Base-by-base conservation (phyloP, 2,329 filamentous ascomycete species). In the Botryotinia calthae region DNA sequence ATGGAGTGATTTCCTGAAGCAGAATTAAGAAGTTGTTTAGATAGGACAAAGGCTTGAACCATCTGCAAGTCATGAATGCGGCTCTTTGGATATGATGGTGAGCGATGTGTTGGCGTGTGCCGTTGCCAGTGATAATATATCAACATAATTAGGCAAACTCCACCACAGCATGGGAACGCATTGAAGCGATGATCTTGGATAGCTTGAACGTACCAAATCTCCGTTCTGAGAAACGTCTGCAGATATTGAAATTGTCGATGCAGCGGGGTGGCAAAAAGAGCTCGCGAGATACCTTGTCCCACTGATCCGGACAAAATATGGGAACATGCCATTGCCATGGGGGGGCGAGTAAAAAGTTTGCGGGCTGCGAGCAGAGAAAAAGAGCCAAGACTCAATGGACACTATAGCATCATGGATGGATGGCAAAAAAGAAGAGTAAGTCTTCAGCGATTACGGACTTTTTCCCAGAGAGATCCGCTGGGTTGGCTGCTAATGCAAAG, bases 41-140 rank as follows among this genome's bases (percentile, higher is more conserved):
- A 83, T 80, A 82, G 81, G 82, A 82, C 81, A 80, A 81, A 82
- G 78, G 80, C 73, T 76, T 75, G 76, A 79, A 75, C 72, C 73
- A 79, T 73, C 78, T 78, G 80, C 79, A 81, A 79, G 80, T 78
- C 76, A 79, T 80, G 76, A 88, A 31, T 90, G 88, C 88, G 88
- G 88, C 88, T 89, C 87, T 89, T 86, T 72, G 51, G 62, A 72
- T 59, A 78, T 81, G 76, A 87, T 88, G 87, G 89, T 31, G 69
- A 84, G 81, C 93, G 93, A 94, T 97, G 94, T 92, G 93, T 87
- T 97, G 94, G 93, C 93, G 91, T 90, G 86, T 86, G 87, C 91
- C 87, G 87, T 89, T 88, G 88, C 93, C 93, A 95, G 91, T 95
- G 90, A 87, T 90, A 89, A 86, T 86, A 87, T 84, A 83, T 84